phyloP scores from a whole-genome alignment of 352 stramenopile genomes.

The Globisporangium spinosum region DNA sequence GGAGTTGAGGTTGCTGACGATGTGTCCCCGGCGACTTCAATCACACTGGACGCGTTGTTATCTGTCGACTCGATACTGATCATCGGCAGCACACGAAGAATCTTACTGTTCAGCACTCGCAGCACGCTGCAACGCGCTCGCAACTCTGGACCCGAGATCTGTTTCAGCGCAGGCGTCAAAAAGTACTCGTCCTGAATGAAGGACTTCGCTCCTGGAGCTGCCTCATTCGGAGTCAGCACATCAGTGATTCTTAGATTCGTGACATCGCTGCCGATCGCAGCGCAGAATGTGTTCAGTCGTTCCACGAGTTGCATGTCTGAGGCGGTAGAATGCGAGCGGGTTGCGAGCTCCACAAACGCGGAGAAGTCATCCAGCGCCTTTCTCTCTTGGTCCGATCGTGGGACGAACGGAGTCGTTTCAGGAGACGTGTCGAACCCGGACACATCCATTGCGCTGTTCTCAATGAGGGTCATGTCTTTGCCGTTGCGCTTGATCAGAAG shows the following conservation, averaged over 20 bases:
- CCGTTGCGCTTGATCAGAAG: constrained; percentile 74
- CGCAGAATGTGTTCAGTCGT: constrained; percentile 77
- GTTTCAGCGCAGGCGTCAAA: constrained; percentile 59
- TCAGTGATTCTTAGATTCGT: constrained; percentile 73
- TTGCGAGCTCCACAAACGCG: constrained; percentile 66
- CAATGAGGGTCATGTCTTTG: constrained; percentile 85
- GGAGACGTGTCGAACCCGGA: constrained; percentile 35
- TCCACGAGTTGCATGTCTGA: constrained; percentile 88
- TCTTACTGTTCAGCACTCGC: constrained; percentile 90
- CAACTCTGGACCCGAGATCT: constrained; percentile 62
- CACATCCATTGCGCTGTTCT: constrained; percentile 72
- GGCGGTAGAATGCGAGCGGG: constrained; percentile 42
- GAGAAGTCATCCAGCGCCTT: constrained; percentile 43
- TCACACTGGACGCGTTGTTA: constrained; percentile 29
- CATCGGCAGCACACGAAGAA: constrained; percentile 77
- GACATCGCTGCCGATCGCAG: constrained; percentile 74
- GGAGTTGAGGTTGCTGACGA: constrained; percentile 6
- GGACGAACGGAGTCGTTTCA: constrained; percentile 37
- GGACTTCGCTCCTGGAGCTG: constrained; percentile 18
- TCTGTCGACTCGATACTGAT: constrained; percentile 72
- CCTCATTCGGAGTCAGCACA: constrained; percentile 42
- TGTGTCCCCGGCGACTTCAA: constrained; percentile 41
- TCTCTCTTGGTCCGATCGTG: constrained; percentile 46
- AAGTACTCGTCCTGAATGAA: constrained; percentile 73
- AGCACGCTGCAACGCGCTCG: constrained; percentile 91